These are phyloP conservation scores for Blastobotrys elegans DNA, from an alignment of 1,139 yeast genomes.

Conservation along the genomic window DNA sequence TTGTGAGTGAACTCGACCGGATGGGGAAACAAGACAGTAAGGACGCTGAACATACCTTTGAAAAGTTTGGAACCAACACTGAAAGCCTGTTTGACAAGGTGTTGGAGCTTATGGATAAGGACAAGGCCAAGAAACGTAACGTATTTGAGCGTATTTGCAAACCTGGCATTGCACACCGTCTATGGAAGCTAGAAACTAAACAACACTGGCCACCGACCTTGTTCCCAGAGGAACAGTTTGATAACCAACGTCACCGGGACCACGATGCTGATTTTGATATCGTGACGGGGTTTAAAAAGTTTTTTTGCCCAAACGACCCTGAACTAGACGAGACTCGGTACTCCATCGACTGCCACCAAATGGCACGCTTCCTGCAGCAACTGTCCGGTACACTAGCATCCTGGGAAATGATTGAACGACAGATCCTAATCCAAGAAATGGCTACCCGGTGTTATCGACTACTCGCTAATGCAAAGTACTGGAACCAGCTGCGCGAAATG, in stretches of 20 bases:
- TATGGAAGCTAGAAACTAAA: not conserved
- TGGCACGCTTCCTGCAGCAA: not conserved
- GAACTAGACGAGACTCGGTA: not conserved
- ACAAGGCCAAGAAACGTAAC: no score
- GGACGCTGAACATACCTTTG: not conserved
- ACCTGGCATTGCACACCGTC: not conserved
- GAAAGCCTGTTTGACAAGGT: not conserved
- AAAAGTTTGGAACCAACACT: not conserved
- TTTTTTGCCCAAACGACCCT: not conserved
- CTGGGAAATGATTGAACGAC: constrained; percentile 1
- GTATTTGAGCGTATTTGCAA: not conserved
- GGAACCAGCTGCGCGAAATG: constrained; percentile 9
- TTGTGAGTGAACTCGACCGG: not conserved
- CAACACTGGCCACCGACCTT: constrained; percentile 2
- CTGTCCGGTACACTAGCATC: not conserved
- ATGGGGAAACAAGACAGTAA: not conserved
- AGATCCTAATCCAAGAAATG: constrained; percentile 1
- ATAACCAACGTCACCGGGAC: not conserved
- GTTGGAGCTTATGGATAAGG: not conserved
- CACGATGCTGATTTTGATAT: not conserved
- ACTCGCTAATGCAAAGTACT: not conserved
- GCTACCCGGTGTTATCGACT: constrained; percentile 5
- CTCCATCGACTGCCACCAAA: not conserved
- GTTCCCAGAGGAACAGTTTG: not conserved
- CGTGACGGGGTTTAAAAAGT: not conserved